Percentiles rank a stretch among this genome's conserved stretches.
These are phyloP conservation scores for Rhizoclosmatium sp. DNA, from an alignment of 192 early-diverging fungal genomes.

Conservation along the genomic window DNA sequence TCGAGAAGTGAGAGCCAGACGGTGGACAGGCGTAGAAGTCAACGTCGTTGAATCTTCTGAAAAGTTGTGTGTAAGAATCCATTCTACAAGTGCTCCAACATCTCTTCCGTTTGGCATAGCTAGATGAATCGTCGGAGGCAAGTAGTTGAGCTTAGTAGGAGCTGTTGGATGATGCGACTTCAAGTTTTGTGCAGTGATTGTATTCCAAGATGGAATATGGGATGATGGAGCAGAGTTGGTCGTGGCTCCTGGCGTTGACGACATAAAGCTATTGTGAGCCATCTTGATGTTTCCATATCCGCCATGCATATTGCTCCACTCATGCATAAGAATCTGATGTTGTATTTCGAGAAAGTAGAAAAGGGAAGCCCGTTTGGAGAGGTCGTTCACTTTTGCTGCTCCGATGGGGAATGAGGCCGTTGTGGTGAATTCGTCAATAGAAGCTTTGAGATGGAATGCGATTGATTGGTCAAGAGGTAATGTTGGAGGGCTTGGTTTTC, in stretches of 20 bases:
- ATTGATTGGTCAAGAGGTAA: background rate
- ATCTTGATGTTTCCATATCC: constrained; percentile 15
- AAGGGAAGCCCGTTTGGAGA: background rate
- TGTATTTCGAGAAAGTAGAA: constrained; percentile 37
- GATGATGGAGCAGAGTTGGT: background rate
- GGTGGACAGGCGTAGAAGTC: background rate
- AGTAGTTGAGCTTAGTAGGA: constrained; percentile 18
- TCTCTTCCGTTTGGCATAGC: constrained; percentile 24
- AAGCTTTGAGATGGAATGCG: constrained; percentile 35
- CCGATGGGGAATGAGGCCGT: constrained; percentile 16
- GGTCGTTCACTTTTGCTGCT: background rate
- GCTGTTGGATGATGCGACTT: constrained; percentile 30
- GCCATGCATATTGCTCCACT: constrained; percentile 25
- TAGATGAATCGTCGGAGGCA: constrained; percentile 31
- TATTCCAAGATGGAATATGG: constrained; percentile 15
- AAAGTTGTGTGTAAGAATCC: constrained; percentile 21
- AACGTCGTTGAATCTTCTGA: background rate
- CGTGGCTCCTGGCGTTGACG: background rate
- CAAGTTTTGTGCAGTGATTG: constrained; percentile 6
- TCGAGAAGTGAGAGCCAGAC: background rate
- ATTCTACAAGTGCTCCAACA: constrained; percentile 8
- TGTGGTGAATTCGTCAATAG: constrained; percentile 25
- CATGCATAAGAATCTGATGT: constrained; percentile 16
- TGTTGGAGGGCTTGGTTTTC: background rate
- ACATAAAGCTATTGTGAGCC: background rate